phyloP scores from a whole-genome alignment of 345 rosid genomes.

The Pelargonium nanum region DNA sequence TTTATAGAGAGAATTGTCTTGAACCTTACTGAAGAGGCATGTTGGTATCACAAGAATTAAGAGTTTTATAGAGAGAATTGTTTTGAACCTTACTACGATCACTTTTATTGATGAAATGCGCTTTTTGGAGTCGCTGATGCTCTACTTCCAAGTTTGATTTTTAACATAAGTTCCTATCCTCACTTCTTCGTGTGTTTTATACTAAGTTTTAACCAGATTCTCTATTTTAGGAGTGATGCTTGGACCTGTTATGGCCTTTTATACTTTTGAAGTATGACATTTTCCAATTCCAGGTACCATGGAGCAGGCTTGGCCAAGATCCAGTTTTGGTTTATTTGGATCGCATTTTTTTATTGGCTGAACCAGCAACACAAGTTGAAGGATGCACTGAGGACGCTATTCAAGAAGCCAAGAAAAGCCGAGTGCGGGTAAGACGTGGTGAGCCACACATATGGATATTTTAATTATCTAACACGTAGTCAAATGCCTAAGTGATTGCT shows the following conservation, averaged over 20 bases:
- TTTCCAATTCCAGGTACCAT: conserved; percentile 62
- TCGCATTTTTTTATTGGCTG: conserved; percentile 76
- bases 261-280: not conserved
- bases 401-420: conserved; percentile 77
- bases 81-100: not conserved
- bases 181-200: not conserved
- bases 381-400: conserved; percentile 72
- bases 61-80: not conserved
- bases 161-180: too few species aligned
- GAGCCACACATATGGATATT: conserved; percentile 12
- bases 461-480: conserved; percentile 5
- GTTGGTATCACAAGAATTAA: too few species aligned
- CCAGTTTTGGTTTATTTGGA: conserved; percentile 87
- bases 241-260: not conserved
- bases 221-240: not conserved
- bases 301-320: conserved; percentile 99
- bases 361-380: conserved; percentile 77
- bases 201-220: not conserved
- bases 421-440: conserved; percentile 59
- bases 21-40: not conserved
- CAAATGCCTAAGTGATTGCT: conserved; percentile 9
- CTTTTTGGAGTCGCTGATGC: not conserved
- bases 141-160: too few species aligned
- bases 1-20: not conserved
- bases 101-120: not conserved